These are phyloP conservation scores for Rhizophora apiculata DNA, from an alignment of 345 rosid genomes.

Conservation along the genomic window DNA sequence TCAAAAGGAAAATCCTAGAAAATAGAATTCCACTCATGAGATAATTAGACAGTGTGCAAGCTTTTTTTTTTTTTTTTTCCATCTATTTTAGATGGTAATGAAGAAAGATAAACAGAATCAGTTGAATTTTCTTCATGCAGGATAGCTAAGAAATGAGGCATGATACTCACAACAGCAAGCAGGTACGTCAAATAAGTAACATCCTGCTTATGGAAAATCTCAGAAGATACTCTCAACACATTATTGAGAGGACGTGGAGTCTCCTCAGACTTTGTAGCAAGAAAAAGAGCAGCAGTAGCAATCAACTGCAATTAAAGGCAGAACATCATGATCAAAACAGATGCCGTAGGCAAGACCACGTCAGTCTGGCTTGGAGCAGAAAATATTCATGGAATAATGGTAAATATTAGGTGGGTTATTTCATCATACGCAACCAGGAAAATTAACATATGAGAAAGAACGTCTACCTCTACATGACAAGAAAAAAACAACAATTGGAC, in stretches of 20 bases:
- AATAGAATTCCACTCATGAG: too few relatives aligned
- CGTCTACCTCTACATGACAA: background rate
- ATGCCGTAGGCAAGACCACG: background rate
- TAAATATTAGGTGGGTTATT: background rate
- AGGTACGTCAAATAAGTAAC: slow-evolving; percentile 51
- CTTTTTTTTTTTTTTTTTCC: too few relatives aligned
- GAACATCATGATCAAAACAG: slow-evolving; percentile 8
- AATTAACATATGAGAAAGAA: background rate
- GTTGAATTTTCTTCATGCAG: background rate
- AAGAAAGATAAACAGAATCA: background rate
- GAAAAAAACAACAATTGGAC: background rate
- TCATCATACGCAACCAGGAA: background rate
- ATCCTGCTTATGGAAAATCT: slow-evolving; percentile 66
- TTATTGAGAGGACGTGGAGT: slow-evolving; percentile 66
- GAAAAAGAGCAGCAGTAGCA: slow-evolving; percentile 76
- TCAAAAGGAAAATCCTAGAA: too few relatives aligned
- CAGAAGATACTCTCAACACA: slow-evolving; percentile 52
- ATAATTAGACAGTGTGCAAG: too few relatives aligned
- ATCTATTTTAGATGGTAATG: too few relatives aligned
- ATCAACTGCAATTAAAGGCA: slow-evolving; percentile 45
- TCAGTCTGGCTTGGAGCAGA: background rate
- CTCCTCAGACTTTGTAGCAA: slow-evolving; percentile 83
- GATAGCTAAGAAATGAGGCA: background rate
- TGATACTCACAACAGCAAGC: slow-evolving; percentile 60
- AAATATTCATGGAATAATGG: background rate